phyloP scores from a whole-genome alignment of 2,329 filamentous ascomycete genomes.

The Acarospora socialis region DNA sequence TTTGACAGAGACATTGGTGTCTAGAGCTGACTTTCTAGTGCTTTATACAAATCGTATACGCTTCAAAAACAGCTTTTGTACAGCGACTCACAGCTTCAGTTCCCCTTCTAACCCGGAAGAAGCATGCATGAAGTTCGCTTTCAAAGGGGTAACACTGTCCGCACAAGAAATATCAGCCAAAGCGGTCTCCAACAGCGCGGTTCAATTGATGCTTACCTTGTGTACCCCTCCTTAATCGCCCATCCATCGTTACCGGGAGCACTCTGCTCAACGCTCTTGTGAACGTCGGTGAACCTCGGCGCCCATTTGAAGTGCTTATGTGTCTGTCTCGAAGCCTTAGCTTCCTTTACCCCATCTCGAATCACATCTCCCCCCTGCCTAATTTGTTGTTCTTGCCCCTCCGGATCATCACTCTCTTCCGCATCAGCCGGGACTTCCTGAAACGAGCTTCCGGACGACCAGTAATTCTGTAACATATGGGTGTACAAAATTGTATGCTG shows the following conservation, averaged over 20 bases:
- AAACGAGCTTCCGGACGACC: conserved; percentile 75
- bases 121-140: conserved; percentile 82
- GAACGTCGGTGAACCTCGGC: conserved; percentile 74
- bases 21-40: conserved; percentile 20
- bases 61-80: not conserved
- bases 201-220: conserved; percentile 45
- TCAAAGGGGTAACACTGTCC: conserved; percentile 68
- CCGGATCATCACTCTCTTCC: conserved; percentile 43
- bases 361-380: conserved; percentile 45
- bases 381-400: conserved; percentile 59
- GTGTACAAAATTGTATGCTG: conserved; percentile 65
- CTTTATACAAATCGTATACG: conserved; percentile 5
- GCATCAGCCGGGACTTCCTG: conserved; percentile 57
- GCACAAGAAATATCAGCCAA: conserved; percentile 12
- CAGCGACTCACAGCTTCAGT: conserved; percentile 64
- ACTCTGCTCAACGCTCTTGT: conserved; percentile 68
- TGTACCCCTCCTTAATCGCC: conserved; percentile 75
- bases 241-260: conserved; percentile 81
- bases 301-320: conserved; percentile 95
- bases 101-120: conserved; percentile 50
- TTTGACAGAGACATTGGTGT: conserved; percentile 4
- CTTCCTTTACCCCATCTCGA: conserved; percentile 17
- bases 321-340: conserved; percentile 35
- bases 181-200: no score
- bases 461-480: conserved; percentile 78